These are phyloP conservation scores for Xylariales sp. DNA, from an alignment of 2,329 filamentous ascomycete genomes.

Conservation along the genomic window DNA sequence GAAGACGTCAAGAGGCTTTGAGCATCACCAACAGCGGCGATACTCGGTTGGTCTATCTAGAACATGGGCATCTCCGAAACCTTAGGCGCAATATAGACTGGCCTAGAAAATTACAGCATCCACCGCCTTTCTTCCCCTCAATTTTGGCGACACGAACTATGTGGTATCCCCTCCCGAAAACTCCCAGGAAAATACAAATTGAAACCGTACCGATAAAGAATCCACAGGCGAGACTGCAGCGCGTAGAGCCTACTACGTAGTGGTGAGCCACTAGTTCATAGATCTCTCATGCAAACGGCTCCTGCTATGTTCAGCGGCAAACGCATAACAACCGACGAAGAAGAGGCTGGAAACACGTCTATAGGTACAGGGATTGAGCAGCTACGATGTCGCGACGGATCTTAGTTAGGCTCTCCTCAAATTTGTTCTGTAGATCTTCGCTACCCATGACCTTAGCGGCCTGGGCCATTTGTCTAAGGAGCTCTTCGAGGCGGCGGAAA, in stretches of 20 bases:
- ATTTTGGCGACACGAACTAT: constrained; percentile 28
- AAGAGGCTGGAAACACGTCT: constrained; percentile 32
- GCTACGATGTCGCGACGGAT: constrained; percentile 94
- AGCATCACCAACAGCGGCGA: constrained; percentile 45
- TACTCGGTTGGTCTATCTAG: constrained; percentile 47
- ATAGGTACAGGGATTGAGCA: constrained; percentile 92
- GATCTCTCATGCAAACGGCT: constrained; percentile 31
- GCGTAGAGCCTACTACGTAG: constrained; percentile 36
- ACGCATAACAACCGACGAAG: not conserved
- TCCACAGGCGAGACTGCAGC: constrained; percentile 25
- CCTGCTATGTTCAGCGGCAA: constrained; percentile 31
- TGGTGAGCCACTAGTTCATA: constrained; percentile 37
- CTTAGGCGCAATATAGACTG: constrained; percentile 4
- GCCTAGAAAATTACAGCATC: constrained; percentile 20
- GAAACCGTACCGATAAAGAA: constrained; percentile 12
- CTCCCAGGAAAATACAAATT: constrained; percentile 32
- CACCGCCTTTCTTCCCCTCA: not conserved
- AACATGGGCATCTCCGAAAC: constrained; percentile 12
- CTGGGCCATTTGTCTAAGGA: constrained; percentile 93
- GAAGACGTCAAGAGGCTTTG: constrained; percentile 40
- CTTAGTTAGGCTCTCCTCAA: constrained; percentile 85
- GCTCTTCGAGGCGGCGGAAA: constrained; percentile 93
- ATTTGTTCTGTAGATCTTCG: constrained; percentile 91
- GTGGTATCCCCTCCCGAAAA: constrained; percentile 39
- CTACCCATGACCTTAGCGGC: constrained; percentile 98